Evolutionary conservation across 768 basidiomycete species (phyloP).

Genomic region (Auriscalpium vulgare): DNA sequence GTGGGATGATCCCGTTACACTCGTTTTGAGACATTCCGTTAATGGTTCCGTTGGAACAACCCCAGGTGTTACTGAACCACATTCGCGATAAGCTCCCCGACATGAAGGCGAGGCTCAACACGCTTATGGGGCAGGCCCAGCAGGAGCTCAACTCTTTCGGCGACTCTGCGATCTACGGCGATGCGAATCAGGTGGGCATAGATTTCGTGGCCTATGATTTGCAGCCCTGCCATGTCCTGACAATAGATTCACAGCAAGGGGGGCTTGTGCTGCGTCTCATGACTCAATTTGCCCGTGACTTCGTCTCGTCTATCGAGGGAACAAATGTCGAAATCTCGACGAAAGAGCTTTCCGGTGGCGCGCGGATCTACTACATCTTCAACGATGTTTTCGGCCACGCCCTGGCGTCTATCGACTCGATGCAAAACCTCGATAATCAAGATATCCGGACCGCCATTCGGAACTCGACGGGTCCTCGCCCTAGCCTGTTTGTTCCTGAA

Average conservation of each 20-base stretch:
- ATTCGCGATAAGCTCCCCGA: slow-evolving; percentile 98
- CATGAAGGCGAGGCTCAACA: slow-evolving; percentile 98
- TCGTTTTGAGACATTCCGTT: not conserved
- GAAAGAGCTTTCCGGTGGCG: slow-evolving; percentile 96
- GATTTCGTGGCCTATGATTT: no score
- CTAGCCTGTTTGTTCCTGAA: slow-evolving; percentile 95
- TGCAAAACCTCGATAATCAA: slow-evolving; percentile 82
- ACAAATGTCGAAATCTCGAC: slow-evolving; percentile 95
- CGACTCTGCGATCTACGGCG: slow-evolving; percentile 85
- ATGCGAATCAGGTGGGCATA: slow-evolving; percentile 64
- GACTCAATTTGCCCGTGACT: slow-evolving; percentile 98
- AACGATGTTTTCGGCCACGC: slow-evolving; percentile 96
- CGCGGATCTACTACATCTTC: slow-evolving; percentile 99
- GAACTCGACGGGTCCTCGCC: slow-evolving; percentile 94
- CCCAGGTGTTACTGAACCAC: slow-evolving; percentile 87
- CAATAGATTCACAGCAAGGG: slow-evolving; percentile 52
- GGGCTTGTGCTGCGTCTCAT: slow-evolving; percentile 88
- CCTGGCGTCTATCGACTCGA: slow-evolving; percentile 82
- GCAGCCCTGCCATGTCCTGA: not conserved
- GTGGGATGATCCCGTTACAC: slow-evolving; percentile 33
- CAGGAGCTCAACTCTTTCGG: slow-evolving; percentile 97
- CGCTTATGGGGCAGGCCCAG: slow-evolving; percentile 97
- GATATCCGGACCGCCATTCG: slow-evolving; percentile 98
- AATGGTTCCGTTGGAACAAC: not conserved
- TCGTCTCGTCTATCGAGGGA: slow-evolving; percentile 94